These are phyloP conservation scores for Mycotypha africana DNA, from an alignment of 371 early-diverging fungal genomes.

Conservation along the genomic window DNA sequence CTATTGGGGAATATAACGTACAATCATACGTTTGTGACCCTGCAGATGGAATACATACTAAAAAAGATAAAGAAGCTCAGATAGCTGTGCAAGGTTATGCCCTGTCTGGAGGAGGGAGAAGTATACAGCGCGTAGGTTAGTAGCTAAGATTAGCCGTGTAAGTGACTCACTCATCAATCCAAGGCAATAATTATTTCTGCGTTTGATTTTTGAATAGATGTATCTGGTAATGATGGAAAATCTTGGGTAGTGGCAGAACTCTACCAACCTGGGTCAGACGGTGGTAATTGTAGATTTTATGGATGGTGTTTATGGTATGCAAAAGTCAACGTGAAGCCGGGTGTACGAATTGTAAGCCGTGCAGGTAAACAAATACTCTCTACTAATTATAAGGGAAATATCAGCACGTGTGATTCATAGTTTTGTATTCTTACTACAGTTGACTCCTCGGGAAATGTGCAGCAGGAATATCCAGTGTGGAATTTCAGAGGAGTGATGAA, in stretches of 20 bases:
- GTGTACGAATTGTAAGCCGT: conserved; percentile 52
- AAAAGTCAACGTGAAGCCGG: conserved; percentile 23
- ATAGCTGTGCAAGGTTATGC: conserved; percentile 37
- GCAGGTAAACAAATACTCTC: conserved; percentile 63
- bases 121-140: conserved; percentile 68
- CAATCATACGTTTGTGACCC: conserved; percentile 64
- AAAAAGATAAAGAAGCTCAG: conserved; percentile 1
- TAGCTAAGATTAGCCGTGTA: no score
- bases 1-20: conserved; percentile 76
- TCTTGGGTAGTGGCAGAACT: conserved; percentile 68
- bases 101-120: conserved; percentile 47
- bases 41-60: conserved; percentile 25
- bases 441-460: conserved; percentile 72
- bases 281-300: conserved; percentile 44
- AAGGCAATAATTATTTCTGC: no score
- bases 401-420: no score
- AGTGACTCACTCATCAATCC: no score
- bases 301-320: conserved; percentile 79
- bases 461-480: conserved; percentile 77
- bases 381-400: no score
- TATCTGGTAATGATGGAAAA: conserved; percentile 76
- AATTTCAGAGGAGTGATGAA: conserved; percentile 85
- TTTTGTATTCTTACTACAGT: conserved; percentile 21
- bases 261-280: conserved; percentile 26
- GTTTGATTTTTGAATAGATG: no score